Evolutionary conservation across 495 filamentous ascomycete genomes (phyloP).

Genomic region (Neurospora sp.): DNA sequence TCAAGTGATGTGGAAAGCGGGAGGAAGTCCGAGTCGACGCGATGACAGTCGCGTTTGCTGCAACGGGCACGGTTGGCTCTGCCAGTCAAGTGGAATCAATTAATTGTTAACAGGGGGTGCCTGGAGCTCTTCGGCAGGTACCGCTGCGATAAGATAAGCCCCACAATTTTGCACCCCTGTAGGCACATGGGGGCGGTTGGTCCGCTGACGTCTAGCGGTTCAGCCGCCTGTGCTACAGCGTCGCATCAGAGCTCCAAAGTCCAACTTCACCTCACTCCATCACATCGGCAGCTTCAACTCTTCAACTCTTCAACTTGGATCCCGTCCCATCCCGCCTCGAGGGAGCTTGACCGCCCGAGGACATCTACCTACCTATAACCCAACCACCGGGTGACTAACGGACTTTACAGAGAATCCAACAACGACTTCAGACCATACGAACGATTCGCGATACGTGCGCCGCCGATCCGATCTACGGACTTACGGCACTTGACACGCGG

Average conservation of each 20-base stretch:
- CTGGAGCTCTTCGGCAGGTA: background rate
- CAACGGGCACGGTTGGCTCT: background rate
- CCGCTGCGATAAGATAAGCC: slow-evolving; percentile 3
- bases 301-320: background rate
- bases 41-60: background rate
- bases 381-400: background rate
- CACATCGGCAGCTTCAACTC: background rate
- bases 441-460: background rate
- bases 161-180: background rate
- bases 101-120: background rate
- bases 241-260: background rate
- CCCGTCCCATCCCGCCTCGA: background rate
- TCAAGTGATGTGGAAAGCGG: background rate
- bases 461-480: background rate
- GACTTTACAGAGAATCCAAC: background rate
- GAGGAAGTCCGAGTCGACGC: background rate
- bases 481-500: background rate
- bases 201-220: background rate
- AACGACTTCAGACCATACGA: background rate
- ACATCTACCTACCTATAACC: background rate
- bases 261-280: background rate
- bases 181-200: background rate
- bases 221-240: background rate
- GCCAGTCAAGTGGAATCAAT: background rate
- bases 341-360: background rate